Evolutionary conservation across 31 red algal species (phyloP).

Genomic region (Bonnemaisonia californica): DNA sequence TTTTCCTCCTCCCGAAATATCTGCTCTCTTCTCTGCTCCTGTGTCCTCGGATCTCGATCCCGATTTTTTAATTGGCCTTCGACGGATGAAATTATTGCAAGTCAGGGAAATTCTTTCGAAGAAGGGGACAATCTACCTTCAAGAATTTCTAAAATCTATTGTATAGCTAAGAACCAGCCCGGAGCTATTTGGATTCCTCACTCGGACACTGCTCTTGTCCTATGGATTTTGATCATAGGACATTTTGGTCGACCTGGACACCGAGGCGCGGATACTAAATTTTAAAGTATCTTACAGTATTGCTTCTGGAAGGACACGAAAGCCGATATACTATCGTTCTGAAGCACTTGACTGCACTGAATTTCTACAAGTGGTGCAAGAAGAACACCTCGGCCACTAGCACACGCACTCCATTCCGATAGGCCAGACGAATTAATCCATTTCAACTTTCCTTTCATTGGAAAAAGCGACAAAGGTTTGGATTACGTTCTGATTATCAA

Average conservation of each 20-base stretch:
- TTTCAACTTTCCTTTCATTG: slow-evolving; percentile 19
- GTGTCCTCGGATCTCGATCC: not conserved
- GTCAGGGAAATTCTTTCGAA: not conserved
- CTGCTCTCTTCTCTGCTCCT: not conserved
- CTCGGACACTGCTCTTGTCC: not conserved
- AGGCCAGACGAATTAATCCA: slow-evolving; percentile 24
- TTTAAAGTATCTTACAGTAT: not conserved
- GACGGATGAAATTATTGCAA: not conserved
- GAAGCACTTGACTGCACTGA: not conserved
- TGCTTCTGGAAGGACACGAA: slow-evolving; percentile 8
- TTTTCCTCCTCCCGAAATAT: not conserved
- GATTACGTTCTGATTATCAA: slow-evolving; percentile 18
- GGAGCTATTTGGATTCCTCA: slow-evolving; percentile 25
- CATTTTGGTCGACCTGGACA: slow-evolving; percentile 9
- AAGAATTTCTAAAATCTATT: not conserved
- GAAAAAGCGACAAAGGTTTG: not conserved
- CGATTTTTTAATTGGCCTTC: not conserved
- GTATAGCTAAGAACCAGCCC: not conserved
- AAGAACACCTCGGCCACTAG: slow-evolving; percentile 7
- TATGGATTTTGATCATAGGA: slow-evolving; percentile 26
- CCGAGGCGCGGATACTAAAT: slow-evolving; percentile 12
- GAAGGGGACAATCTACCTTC: not conserved
- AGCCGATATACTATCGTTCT: not conserved
- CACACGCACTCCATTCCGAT: slow-evolving; percentile 4
- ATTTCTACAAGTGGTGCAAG: not conserved